These are phyloP conservation scores for Aspergillus nanangensis DNA, from an alignment of 495 filamentous ascomycete species.

Conservation along the genomic window DNA sequence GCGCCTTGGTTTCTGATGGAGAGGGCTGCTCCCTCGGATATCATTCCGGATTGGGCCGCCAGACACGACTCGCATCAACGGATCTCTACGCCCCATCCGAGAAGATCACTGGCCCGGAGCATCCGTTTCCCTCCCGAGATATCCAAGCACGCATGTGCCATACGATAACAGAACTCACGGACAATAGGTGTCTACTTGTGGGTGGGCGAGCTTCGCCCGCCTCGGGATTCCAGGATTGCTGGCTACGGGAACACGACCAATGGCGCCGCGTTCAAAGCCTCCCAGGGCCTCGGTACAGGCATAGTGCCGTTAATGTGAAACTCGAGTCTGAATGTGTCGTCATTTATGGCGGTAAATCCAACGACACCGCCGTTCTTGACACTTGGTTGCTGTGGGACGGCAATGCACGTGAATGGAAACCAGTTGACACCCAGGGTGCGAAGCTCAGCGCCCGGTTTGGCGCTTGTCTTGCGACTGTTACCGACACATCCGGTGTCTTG, in stretches of 20 bases:
- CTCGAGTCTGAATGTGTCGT: slow-evolving; percentile 48
- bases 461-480: slow-evolving; percentile 41
- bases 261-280: slow-evolving; percentile 65
- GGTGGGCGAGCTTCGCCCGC: slow-evolving; percentile 76
- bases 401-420: slow-evolving; percentile 44
- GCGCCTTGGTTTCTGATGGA: slow-evolving; percentile 38
- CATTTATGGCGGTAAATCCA: slow-evolving; percentile 67
- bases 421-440: slow-evolving; percentile 32
- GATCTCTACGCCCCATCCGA: slow-evolving; percentile 48
- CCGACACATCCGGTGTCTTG: slow-evolving; percentile 49
- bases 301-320: slow-evolving; percentile 51
- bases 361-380: slow-evolving; percentile 46
- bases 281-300: slow-evolving; percentile 64
- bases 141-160: slow-evolving; percentile 67
- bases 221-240: slow-evolving; percentile 63
- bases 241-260: slow-evolving; percentile 52
- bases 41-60: slow-evolving; percentile 60
- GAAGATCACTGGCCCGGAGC: slow-evolving; percentile 13
- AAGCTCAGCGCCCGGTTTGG: slow-evolving; percentile 57
- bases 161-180: slow-evolving; percentile 57
- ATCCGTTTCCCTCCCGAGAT: slow-evolving; percentile 30
- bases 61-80: slow-evolving; percentile 53
- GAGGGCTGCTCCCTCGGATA: slow-evolving; percentile 34
- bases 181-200: slow-evolving; percentile 55
- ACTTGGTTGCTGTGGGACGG: slow-evolving; percentile 64